phyloP scores from a whole-genome alignment of 768 basidiomycete genomes.

The Obba rivulosa region DNA sequence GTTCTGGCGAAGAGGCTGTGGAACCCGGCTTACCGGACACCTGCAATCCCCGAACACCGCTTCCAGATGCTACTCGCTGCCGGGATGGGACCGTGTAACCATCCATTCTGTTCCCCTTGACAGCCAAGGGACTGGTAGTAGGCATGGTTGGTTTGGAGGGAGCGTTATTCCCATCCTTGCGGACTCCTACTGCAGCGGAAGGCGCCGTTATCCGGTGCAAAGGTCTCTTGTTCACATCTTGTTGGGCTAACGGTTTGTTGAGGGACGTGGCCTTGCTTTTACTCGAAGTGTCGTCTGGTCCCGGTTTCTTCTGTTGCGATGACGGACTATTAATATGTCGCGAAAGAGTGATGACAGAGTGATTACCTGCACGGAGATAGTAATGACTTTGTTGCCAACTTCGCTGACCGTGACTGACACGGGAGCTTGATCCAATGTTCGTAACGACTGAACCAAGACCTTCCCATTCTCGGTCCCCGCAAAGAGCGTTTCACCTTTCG shows the following conservation, averaged over 20 bases:
- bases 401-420: slow-evolving; percentile 48
- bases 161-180: not conserved
- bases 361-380: slow-evolving; percentile 56
- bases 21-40: too few species aligned
- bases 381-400: slow-evolving; percentile 40
- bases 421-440: slow-evolving; percentile 61
- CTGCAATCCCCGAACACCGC: too few species aligned
- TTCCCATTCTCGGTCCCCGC: slow-evolving; percentile 61
- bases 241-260: slow-evolving; percentile 19
- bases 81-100: too few species aligned
- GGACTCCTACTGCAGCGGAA: not conserved
- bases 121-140: too few species aligned
- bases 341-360: not conserved
- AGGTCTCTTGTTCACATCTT: slow-evolving; percentile 16
- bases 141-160: too few species aligned
- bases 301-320: slow-evolving; percentile 18
- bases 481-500: slow-evolving; percentile 63
- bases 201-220: not conserved
- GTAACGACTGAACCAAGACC: slow-evolving; percentile 58
- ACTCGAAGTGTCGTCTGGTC: slow-evolving; percentile 7
- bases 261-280: slow-evolving; percentile 6
- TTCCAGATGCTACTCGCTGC: too few species aligned
- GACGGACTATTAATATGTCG: not conserved
- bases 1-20: too few species aligned
- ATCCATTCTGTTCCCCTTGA: too few species aligned